Evolutionary conservation across 192 early-diverging fungal species (phyloP).

Genomic region (Umbelopsis ramanniana): DNA sequence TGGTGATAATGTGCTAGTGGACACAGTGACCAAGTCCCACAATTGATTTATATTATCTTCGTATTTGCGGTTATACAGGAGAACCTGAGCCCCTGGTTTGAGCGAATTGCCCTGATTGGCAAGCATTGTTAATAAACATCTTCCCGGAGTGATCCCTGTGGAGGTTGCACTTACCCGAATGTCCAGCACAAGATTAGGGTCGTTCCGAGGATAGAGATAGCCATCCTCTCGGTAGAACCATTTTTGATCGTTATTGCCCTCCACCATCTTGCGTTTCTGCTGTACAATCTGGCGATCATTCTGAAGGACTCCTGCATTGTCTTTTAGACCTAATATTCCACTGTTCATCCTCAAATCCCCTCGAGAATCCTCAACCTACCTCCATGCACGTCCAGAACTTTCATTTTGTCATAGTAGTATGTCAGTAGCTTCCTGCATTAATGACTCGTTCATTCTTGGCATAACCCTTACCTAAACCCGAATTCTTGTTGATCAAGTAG

Average conservation of each 20-base stretch:
- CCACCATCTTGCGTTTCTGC: conserved; percentile 35
- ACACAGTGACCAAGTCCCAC: conserved; percentile 35
- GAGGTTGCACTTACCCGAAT: conserved; percentile 33
- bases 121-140: not conserved
- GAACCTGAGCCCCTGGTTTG: conserved; percentile 35
- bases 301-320: conserved; percentile 18
- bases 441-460: not conserved
- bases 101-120: conserved; percentile 34
- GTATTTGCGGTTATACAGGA: conserved; percentile 40
- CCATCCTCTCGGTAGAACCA: conserved; percentile 45
- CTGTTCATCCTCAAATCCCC: not conserved
- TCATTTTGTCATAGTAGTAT: not conserved
- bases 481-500: conserved; percentile 42
- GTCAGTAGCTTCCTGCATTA: not conserved
- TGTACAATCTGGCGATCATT: conserved; percentile 39
- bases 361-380: conserved; percentile 3
- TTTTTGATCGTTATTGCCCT: conserved; percentile 37
- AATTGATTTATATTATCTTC: conserved; percentile 36
- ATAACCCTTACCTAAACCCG: conserved; percentile 34
- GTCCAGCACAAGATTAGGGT: conserved; percentile 39
- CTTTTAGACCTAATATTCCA: not conserved
- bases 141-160: not conserved
- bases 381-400: conserved; percentile 39
- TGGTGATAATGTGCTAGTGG: conserved; percentile 8
- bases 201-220: conserved; percentile 37